Evolutionary conservation across 768 basidiomycete genomes (phyloP), one percentile per base, ranked within the genome.

Genomic region (Lyophyllum decastes): DNA sequence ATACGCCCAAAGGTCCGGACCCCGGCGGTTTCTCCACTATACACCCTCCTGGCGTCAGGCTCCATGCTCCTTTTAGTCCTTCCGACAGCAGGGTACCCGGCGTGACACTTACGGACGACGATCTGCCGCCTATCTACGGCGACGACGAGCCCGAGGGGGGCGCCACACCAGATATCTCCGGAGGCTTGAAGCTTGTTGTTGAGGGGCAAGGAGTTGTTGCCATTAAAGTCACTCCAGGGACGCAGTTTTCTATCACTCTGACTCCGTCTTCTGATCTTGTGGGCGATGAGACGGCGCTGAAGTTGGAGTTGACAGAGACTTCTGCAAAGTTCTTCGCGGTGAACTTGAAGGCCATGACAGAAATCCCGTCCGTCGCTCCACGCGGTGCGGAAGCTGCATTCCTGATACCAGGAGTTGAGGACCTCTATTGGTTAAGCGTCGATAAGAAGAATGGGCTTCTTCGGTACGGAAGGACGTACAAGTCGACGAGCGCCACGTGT

Each of bases 401-500:
- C 22, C 47, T 60, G 41, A 34, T 57, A 6, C 55, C 59, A 40
- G 59, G 54, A 17, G 38, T 56, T 30, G 59, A 60, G 26, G 55
- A 60, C 26, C 30, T 51, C 2, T 61, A 49, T 46, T 61, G 60
- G 60, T 21, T 61, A 7, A 58, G 52, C 34, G 52, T 61, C 27
- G 60, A 59, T 46, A 35, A 58, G 45, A 58, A 61, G 52, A 61
- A 61, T 33, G 60, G 60, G 16, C 7, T 48, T 25, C 14, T 61
- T n/a, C 21, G 60, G 35, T 58, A 54, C n/a, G 60, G 57, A 21
- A 59, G 49, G 46, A 54, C 57, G 25, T 61, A 54, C 34, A 47
- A 48, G 30, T 49, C 54, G 9, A 52, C 57, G 27, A 52, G 21
- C 35, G 30, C 44, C 35, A 58, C 57, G 5, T 55, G 2, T 33